Evolutionary conservation across 2,329 filamentous ascomycete species (phyloP), one percentile per base, ranked within the genome.

Genomic region (Alternaria sp.): DNA sequence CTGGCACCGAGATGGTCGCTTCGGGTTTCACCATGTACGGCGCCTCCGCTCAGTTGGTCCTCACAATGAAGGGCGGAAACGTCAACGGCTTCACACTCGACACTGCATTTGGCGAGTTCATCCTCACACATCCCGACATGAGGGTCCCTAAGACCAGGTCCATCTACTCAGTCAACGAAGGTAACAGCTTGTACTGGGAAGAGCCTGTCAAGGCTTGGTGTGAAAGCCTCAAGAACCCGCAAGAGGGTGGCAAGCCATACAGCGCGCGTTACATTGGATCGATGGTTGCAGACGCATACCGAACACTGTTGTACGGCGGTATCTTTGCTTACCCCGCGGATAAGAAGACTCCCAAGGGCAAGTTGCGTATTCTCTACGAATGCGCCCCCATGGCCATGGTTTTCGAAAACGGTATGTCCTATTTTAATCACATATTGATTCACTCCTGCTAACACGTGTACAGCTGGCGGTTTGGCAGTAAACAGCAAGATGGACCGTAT

Each of bases 1-100:
- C 95, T 1, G 95, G 95, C 57, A 94, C 91, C 2, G 94, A 97
- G 81, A 88, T 98, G 68, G 87, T 98, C 20, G 94, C 95, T 36
- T 90, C 92, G 22, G 95, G 95, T n/a, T 99, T 99, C 86, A 99
- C 95, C 81, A 99, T 99, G 95, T 99, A 99, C 82, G 95, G 95
- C 76, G 95, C 95, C 70, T 97, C 94, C 3, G 89, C 95, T 4
- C 94, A 98, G 83, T 86, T 99, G 46, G 95, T 99, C 74, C 91
- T 99, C 77, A 99, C 95, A 70, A 97, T 98, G 93, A 92, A 91
- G 81, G 92, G 89, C 68, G 92, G 94, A 66, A 87, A 83, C 63
- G 95, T 99, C 81, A 97, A 98, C 81, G 95, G 95, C 74, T 99
- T 99, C 86, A 99, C 95, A 26, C 89, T 99, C 74, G 95, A 99